Evolutionary conservation across 1,284 basidiomycete genomes (phyloP), one percentile per base, ranked within the genome.

Genomic region (Moniliophthora roreri): DNA sequence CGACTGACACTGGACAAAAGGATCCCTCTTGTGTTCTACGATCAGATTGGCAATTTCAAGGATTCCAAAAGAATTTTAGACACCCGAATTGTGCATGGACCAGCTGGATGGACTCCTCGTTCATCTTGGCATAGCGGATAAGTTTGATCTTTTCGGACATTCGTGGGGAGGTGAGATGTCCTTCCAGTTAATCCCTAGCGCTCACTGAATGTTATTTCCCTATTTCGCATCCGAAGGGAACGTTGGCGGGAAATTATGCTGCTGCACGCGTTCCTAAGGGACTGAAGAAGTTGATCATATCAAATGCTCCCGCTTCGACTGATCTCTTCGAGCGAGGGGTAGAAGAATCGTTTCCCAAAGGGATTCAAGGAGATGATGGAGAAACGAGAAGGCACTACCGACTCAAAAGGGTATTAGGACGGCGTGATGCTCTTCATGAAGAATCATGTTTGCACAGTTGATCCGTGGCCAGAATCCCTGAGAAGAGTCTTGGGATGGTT

Each of bases 1-100:
- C 15, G 16, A 10, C 23, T 32, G 34, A 3, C 16, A 21, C 21
- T 28, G 8, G 23, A 9, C 15, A 5, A 4, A 23, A 40, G 36
- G 20, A 67, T 69, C 28, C 71, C 72, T n/a, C 63, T 76, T 53
- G 58, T 76, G 42, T 58, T 76, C 52, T 75, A 75, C 57, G 73
- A 76, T 53, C 73, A 74, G 49, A 48, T 75, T 38, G 73, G 74
- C 32, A 67, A 60, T 48, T 63, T 74, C 7, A 67, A 55, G 5
- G 66, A 71, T 47, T 54, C 63, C 58, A 2, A 64, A 62, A 1
- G 57, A 66, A 10, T 75, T 75, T 57, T 76, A 74, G 75, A 72
- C 62, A 6, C 44, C 56, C 8, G 34, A 65, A 36, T 56, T 68
- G 5, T 69, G 73, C 57, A 55, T 70, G 49, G 63, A 68, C 44